A percentile compares a stretch with the other conserved stretches of the same genome.
Evolutionary conservation across 768 basidiomycete species (phyloP).

Genomic region (Phaeotremella skinneri): DNA sequence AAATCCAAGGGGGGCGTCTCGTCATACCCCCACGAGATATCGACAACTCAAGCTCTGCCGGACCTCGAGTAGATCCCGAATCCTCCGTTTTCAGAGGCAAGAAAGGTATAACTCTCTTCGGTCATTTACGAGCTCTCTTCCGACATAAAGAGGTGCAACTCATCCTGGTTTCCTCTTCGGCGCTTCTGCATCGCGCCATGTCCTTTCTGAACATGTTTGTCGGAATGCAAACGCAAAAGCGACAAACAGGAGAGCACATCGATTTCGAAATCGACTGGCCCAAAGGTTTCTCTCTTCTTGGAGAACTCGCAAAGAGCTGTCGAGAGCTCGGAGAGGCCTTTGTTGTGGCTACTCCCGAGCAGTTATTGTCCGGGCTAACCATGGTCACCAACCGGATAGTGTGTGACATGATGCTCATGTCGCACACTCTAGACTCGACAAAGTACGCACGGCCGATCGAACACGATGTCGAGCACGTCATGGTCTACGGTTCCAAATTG

Average conservation of each 20-base stretch:
- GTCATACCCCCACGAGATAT: slow-evolving; percentile 58
- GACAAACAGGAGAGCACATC: slow-evolving; percentile 76
- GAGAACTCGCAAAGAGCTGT: slow-evolving; percentile 82
- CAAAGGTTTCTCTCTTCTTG: slow-evolving; percentile 89
- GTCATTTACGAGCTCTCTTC: slow-evolving; percentile 66
- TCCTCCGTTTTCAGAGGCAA: slow-evolving; percentile 87
- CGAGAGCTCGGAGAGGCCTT: slow-evolving; percentile 86
- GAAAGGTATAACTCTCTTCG: slow-evolving; percentile 89
- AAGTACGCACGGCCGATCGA: slow-evolving; percentile 18
- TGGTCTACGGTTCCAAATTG: slow-evolving; percentile 19
- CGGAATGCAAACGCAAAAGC: slow-evolving; percentile 85
- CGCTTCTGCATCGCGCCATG: slow-evolving; percentile 69
- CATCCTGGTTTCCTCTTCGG: slow-evolving; percentile 67
- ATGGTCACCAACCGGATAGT: slow-evolving; percentile 27
- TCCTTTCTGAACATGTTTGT: slow-evolving; percentile 84
- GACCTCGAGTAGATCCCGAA: slow-evolving; percentile 67
- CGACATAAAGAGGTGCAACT: slow-evolving; percentile 65
- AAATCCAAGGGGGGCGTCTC: slow-evolving; percentile 56
- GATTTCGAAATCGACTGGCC: slow-evolving; percentile 98
- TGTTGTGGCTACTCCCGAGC: slow-evolving; percentile 58
- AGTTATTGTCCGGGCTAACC: slow-evolving; percentile 54
- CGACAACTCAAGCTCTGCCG: slow-evolving; percentile 11
- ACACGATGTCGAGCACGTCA: slow-evolving; percentile 23
- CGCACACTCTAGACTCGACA: slow-evolving; percentile 31
- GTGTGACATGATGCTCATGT: slow-evolving; percentile 31